Evolutionary conservation across 2,329 filamentous ascomycete species (phyloP), one percentile per base, ranked within the genome.

Genomic region (Volutella citrinella): DNA sequence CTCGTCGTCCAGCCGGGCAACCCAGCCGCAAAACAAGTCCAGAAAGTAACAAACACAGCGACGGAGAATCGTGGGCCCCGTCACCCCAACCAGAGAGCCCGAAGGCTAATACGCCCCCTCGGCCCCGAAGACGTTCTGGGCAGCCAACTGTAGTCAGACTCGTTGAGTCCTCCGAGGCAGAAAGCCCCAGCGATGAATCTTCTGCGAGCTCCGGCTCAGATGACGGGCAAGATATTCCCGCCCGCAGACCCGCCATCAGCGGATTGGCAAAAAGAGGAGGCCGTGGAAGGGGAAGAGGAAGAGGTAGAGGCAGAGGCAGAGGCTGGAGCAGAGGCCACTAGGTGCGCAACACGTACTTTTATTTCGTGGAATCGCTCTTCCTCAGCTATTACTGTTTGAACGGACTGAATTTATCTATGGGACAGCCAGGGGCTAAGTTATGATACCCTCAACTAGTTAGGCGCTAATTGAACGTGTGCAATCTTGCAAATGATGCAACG

Each of bases 91-190:
- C 30, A 13, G 36, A 40, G 13, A 43, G 34, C 26, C 46, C 44
- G 26, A 43, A 23, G 19, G 45, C 29, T 27, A 39, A 42, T 22
- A 49, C 45, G 2, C 43, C 41, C 3, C 44, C 42, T 10, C 23
- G 23, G 13, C 10, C 23, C 16, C 23, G 17, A 10, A 36, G 32
- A 28, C 28, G 27, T 15, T 20, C 24, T 13, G 27, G 25, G 9
- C 42, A 50, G 10, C 41, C 43, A 9, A 54, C 50, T 5, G 31
- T 54, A 22, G 50, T 54, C 12, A 41, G 50, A 15, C 51, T 54
- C 23, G 45, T 46, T 5, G 51, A 52, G 28, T 49, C 51, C 11
- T 45, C 46, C 5, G 50, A 51, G 32, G 36, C 17, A 19, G 50
- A 38, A 19, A 19, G 36, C 4, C 16, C 35, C 19, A 6, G 15